A percentile compares a stretch with the other conserved stretches of the same genome.
Conservation (phyloP, 2,329 filamentous ascomycete genomes). For the Colletotrichum sojae region DNA sequence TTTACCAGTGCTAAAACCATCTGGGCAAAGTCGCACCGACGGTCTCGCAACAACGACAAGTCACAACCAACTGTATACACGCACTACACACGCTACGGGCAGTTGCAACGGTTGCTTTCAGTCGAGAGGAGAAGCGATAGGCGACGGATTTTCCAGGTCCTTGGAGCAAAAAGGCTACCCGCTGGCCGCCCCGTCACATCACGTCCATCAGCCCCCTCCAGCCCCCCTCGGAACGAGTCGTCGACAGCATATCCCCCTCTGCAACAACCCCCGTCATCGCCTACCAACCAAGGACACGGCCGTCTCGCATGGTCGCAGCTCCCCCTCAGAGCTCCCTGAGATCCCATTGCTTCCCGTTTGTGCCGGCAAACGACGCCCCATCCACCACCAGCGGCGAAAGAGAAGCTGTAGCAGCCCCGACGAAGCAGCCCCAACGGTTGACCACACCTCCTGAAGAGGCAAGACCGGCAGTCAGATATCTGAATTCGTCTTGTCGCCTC, state of each 20-base stretch:
- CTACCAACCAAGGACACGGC: constrained; percentile 29
- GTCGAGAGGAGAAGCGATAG: not conserved
- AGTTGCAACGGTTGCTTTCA: not conserved
- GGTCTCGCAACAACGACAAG: not conserved
- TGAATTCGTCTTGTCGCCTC: constrained; percentile 6
- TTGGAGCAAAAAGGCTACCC: constrained; percentile 22
- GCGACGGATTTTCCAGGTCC: not conserved
- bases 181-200: constrained; percentile 16
- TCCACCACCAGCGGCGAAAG: constrained; percentile 9
- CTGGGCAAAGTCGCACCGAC: constrained; percentile 14
- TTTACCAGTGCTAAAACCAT: constrained; percentile 7
- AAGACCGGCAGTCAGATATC: constrained; percentile 8
- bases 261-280: constrained; percentile 27
- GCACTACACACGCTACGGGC: constrained; percentile 2
- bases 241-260: constrained; percentile 12
- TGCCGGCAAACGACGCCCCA: constrained; percentile 6
- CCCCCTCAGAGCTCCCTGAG: not conserved
- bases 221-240: constrained; percentile 16
- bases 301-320: constrained; percentile 38
- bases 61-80: not conserved
- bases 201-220: constrained; percentile 27
- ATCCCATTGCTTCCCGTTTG: constrained; percentile 25
- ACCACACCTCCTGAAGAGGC: constrained; percentile 26
- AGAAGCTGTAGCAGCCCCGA: constrained; percentile 4
- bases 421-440: constrained; percentile 2